Evolutionary conservation across 2,329 filamentous ascomycete genomes (phyloP).

Genomic region (Pseudopithomyces chartarum): DNA sequence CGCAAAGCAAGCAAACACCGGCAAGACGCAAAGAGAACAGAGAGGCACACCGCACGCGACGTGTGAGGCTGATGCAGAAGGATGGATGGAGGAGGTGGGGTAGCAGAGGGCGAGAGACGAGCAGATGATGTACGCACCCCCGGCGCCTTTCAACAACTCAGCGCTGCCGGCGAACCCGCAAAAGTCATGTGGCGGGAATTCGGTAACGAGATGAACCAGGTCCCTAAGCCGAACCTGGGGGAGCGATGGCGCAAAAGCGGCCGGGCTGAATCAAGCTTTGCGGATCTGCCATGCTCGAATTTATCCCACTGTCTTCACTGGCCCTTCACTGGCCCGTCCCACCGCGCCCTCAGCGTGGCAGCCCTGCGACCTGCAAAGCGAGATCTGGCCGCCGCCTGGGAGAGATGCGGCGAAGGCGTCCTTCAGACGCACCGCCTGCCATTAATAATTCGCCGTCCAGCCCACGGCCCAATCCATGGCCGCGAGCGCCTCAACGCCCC

Average conservation of each 20-base stretch:
- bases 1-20: conserved; percentile 10
- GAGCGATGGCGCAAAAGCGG: conserved; percentile 20
- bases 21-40: conserved; percentile 9
- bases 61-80: conserved; percentile 4
- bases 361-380: conserved; percentile 9
- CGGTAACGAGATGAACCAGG: conserved; percentile 19
- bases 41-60: conserved; percentile 5
- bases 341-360: conserved; percentile 25
- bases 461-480: conserved; percentile 10
- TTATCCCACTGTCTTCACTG: conserved; percentile 27
- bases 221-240: conserved; percentile 9
- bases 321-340: conserved; percentile 32
- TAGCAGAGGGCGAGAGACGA: conserved; percentile 1
- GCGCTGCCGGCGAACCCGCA: conserved; percentile 31
- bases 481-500: too few species aligned
- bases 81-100: conserved; percentile 8
- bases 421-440: background rate
- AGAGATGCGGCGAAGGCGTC: background rate
- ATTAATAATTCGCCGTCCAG: conserved; percentile 28
- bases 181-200: conserved; percentile 26
- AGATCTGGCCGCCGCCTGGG: conserved; percentile 6
- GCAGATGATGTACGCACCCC: conserved; percentile 12
- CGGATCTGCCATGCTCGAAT: conserved; percentile 30
- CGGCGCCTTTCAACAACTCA: conserved; percentile 28
- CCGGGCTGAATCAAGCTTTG: conserved; percentile 43